Conservation (phyloP, 2,329 filamentous ascomycete species). For the Paraconiothyrium brasiliense region DNA sequence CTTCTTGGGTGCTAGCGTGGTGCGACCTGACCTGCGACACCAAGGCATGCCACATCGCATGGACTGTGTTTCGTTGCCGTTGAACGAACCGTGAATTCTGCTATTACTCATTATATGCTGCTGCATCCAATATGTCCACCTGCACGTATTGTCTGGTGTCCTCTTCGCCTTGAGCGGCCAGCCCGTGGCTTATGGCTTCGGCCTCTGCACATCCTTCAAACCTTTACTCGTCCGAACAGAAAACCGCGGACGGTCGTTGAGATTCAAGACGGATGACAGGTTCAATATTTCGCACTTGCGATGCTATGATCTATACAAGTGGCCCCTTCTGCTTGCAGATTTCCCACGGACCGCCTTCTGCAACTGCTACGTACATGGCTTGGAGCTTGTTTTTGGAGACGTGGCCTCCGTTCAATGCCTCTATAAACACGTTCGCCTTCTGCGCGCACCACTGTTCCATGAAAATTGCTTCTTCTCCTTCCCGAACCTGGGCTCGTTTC, state of each 20-base stretch:
- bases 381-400: slow-evolving; percentile 3
- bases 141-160: too few species aligned
- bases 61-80: too few species aligned
- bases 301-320: not conserved
- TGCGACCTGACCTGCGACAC: not conserved
- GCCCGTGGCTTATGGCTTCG: too few species aligned
- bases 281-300: not conserved
- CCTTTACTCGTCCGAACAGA: too few species aligned
- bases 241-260: too few species aligned
- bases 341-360: not conserved
- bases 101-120: too few species aligned
- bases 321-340: not conserved
- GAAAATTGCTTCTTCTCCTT: not conserved
- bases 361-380: not conserved
- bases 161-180: too few species aligned
- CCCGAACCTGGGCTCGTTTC: not conserved
- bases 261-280: too few species aligned
- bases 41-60: not conserved
- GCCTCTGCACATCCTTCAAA: too few species aligned
- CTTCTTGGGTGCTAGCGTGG: not conserved
- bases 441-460: not conserved
- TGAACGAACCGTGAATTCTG: too few species aligned
- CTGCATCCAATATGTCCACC: too few species aligned
- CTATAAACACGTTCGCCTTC: not conserved
- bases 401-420: not conserved